Percentiles rank a stretch among this genome's conserved stretches.
Conservation (phyloP, 345 rosid species). For the Euphorbia peplus region DNA sequence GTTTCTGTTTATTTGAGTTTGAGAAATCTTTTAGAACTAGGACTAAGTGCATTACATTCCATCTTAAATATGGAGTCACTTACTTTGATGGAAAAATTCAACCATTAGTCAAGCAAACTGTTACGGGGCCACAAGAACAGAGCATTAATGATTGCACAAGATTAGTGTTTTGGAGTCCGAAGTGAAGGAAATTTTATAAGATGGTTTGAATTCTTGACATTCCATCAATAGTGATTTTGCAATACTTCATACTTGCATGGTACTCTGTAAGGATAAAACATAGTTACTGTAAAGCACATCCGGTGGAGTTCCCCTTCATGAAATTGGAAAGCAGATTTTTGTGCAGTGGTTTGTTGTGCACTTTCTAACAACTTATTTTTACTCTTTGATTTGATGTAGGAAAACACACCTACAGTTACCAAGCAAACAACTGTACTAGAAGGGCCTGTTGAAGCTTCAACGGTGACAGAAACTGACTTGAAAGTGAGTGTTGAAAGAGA, state of each 20-base stretch:
- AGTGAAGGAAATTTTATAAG: neutral
- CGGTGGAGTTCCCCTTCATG: neutral
- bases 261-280: neutral
- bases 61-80: neutral
- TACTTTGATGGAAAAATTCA: neutral
- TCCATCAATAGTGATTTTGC: neutral
- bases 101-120: neutral
- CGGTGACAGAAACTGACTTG: constrained; percentile 61
- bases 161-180: neutral
- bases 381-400: constrained; percentile 41
- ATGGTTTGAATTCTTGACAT: neutral
- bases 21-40: neutral
- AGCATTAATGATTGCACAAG: neutral
- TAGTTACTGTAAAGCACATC: neutral
- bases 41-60: neutral
- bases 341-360: constrained; percentile 13
- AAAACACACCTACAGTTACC: constrained; percentile 72
- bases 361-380: neutral
- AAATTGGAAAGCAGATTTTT: constrained; percentile 3
- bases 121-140: neutral
- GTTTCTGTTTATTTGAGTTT: neutral
- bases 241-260: neutral
- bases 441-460: constrained; percentile 65
- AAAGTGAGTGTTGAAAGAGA: constrained; percentile 93
- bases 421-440: constrained; percentile 56